Evolutionary conservation across 2,329 filamentous ascomycete species (phyloP).

Genomic region (Ilyonectria mors-panacis): DNA sequence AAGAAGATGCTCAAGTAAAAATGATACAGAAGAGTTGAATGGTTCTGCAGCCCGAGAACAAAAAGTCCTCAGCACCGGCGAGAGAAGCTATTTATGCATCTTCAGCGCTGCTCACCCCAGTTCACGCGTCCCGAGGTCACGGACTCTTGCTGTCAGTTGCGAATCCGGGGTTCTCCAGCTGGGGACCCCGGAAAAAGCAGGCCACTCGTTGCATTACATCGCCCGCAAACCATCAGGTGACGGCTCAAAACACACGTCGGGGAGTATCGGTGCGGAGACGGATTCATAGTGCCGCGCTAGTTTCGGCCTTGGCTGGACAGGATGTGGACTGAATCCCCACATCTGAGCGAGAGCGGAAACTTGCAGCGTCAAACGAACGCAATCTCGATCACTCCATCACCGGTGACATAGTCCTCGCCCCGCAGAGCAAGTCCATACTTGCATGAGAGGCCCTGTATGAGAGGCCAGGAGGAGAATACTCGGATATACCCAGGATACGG

Average conservation of each 20-base stretch:
- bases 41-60: neutral
- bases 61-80: neutral
- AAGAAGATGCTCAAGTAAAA: neutral
- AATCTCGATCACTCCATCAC: conserved; percentile 10
- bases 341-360: neutral
- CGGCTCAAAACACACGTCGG: conserved; percentile 4
- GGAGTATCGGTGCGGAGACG: conserved; percentile 36
- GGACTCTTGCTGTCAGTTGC: conserved; percentile 5
- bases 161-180: conserved; percentile 29
- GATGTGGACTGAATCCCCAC: neutral
- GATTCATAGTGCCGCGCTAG: conserved; percentile 14
- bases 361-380: neutral
- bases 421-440: conserved; percentile 12
- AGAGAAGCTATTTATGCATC: conserved; percentile 26
- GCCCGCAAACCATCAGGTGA: conserved; percentile 15
- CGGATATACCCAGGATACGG: neutral
- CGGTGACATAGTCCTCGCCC: conserved; percentile 6
- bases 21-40: neutral
- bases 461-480: no score
- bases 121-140: conserved; percentile 9
- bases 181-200: conserved; percentile 35
- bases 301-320: neutral
- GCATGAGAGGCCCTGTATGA: conserved; percentile 7
- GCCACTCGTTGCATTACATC: conserved; percentile 13
- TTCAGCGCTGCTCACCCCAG: neutral